Evolutionary conservation across 345 rosid genomes (phyloP), one percentile per base, ranked within the genome.

Genomic region (Boechera divaricarpa): DNA sequence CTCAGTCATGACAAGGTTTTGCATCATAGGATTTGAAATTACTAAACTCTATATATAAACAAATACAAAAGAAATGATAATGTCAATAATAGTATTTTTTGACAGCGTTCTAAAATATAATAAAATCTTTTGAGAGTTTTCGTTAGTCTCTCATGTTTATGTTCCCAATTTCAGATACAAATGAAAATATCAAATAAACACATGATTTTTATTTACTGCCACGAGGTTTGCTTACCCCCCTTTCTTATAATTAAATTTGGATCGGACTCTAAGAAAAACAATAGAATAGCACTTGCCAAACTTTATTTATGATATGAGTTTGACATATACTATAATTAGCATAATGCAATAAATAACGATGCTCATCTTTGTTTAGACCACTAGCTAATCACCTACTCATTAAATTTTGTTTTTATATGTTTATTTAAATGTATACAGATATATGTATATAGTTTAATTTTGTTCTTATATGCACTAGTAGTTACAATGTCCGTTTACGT

Each of bases 341-440:
- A 60, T 15, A 53, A 51, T 39, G 26, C 18, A 62, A 76, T 60
- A 59, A 49, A 67, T 45, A 75, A 67, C 28, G 53, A 53, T 44
- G 33, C 54, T 69, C 41, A 54, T 56, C 16, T 69, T 77, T 63
- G 33, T 62, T 69, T 76, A 15, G 52, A n/a, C 80, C 64, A 70
- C 75, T 70, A 26, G 65, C 69, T 76, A 76, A 53, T 69, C 58
- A 77, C 35, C 65, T 62, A 77, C 75, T 63, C 51, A 62, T 70
- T 44, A 18, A 31, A 1, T 49, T 76, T 67, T 21, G 56, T 58
- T 31, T 56, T 6, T 38, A 24, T 66, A 38, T 16, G 47, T 33
- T 53, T 33, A 16, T 59, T 60, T 15, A 35, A 35, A 47, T 74
- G 57, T 24, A 48, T 57, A 52, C 67, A 68, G 69, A 69, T 33